Conservation (phyloP, 164 flowering plant species). For the grape (Vitis vinifera) region DNA sequence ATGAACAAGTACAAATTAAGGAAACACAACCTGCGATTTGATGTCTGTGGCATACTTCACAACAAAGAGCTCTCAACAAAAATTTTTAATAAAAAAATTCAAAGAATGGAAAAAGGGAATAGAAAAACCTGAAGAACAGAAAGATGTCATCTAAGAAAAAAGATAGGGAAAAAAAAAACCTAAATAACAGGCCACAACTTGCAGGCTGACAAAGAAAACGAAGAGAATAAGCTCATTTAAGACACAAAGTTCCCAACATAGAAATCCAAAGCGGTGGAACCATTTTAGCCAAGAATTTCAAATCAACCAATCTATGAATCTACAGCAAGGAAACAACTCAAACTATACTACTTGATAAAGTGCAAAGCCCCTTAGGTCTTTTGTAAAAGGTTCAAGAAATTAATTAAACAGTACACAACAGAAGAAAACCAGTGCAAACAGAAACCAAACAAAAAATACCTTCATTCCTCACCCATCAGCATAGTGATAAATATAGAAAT, state of each 20-base stretch:
- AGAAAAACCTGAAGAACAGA: neutral
- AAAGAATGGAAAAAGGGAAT: neutral
- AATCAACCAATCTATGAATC: neutral
- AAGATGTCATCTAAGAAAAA: neutral
- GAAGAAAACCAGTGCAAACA: neutral
- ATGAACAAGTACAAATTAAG: neutral
- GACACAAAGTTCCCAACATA: neutral
- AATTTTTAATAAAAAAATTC: neutral
- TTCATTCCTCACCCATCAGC: neutral
- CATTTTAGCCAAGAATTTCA: neutral
- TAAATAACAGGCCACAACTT: no score
- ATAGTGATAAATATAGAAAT: neutral
- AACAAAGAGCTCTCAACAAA: no score
- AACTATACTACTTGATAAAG: no score
- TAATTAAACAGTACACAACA: no score
- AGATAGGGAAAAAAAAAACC: no score
- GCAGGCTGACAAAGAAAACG: no score
- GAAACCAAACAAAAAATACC: neutral
- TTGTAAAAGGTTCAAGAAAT: no score
- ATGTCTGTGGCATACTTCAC: no score
- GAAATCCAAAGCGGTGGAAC: neutral
- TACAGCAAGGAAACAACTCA: neutral
- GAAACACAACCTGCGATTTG: neutral
- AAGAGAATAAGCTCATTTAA: no score
- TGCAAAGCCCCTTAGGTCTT: no score